Percentiles rank a stretch among this genome's conserved stretches.
phyloP scores from a whole-genome alignment of 495 filamentous ascomycete species.

The Penicillium goetzii region DNA sequence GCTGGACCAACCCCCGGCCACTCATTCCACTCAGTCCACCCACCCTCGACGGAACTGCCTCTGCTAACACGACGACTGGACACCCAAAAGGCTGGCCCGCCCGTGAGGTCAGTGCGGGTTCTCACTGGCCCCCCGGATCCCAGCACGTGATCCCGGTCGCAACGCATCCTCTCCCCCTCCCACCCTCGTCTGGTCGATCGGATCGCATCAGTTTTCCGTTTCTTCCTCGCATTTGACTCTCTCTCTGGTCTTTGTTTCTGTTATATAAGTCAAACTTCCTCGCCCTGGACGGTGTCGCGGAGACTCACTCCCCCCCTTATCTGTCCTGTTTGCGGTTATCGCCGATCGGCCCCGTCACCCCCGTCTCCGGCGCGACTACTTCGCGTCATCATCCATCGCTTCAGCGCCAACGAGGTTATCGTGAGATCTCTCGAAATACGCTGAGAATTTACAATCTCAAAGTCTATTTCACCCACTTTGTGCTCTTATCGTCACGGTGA shows the following conservation, averaged over 20 bases:
- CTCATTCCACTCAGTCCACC: neutral
- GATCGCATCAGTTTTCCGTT: neutral
- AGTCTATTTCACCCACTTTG: neutral
- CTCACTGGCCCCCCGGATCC: constrained; percentile 43
- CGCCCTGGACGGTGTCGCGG: constrained; percentile 9
- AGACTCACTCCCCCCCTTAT: constrained; percentile 13
- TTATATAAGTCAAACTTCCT: neutral
- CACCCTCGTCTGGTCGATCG: neutral
- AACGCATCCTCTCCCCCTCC: constrained; percentile 23
- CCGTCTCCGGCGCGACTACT: constrained; percentile 31
- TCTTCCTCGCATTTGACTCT: neutral
- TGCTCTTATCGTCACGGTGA: neutral
- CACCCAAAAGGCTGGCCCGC: constrained; percentile 9
- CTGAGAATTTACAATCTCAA: neutral
- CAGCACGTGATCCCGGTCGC: constrained; percentile 45
- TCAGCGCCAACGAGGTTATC: neutral
- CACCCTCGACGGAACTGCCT: no score
- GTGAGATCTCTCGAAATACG: neutral
- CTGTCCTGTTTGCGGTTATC: constrained; percentile 30
- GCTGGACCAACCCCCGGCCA: neutral
- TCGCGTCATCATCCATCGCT: constrained; percentile 26
- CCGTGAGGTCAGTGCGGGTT: constrained; percentile 49
- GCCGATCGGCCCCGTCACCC: constrained; percentile 29
- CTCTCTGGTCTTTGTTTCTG: neutral
- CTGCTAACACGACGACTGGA: constrained; percentile 5